A percentile compares a stretch with the other conserved stretches of the same genome.
These are phyloP conservation scores for Daldinia decipiens DNA, from an alignment of 495 filamentous ascomycete species.

Conservation along the genomic window DNA sequence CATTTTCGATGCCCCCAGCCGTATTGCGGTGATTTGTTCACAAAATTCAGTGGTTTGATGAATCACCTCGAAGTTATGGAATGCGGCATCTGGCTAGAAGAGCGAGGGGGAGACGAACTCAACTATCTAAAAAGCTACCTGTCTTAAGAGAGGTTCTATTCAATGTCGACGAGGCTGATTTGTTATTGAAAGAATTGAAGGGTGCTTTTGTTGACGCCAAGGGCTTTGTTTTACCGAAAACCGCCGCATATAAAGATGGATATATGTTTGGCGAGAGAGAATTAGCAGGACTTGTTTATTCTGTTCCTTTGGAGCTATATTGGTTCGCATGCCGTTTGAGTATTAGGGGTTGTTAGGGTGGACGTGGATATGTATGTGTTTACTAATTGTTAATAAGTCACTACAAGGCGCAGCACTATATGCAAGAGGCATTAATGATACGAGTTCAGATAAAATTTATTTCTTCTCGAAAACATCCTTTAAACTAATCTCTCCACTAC, in stretches of 20 bases:
- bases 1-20: constrained; percentile 1
- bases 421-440: neutral
- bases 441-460: constrained; percentile 19
- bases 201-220: neutral
- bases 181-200: neutral
- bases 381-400: neutral
- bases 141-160: neutral
- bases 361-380: neutral
- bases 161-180: neutral
- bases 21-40: neutral
- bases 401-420: neutral
- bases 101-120: neutral
- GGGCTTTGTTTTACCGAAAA: neutral
- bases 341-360: neutral
- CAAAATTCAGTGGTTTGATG: constrained; percentile 5
- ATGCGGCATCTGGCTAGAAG: constrained; percentile 4
- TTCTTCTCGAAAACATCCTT: constrained; percentile 77
- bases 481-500: constrained; percentile 82
- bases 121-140: constrained; percentile 1
- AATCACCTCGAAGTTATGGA: neutral
- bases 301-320: neutral
- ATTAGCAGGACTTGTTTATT: neutral
- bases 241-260: neutral
- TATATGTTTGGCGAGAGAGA: neutral
- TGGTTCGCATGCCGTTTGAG: neutral